phyloP scores from a whole-genome alignment of 2,329 filamentous ascomycete species.

The Aspergillus calidoustus region DNA sequence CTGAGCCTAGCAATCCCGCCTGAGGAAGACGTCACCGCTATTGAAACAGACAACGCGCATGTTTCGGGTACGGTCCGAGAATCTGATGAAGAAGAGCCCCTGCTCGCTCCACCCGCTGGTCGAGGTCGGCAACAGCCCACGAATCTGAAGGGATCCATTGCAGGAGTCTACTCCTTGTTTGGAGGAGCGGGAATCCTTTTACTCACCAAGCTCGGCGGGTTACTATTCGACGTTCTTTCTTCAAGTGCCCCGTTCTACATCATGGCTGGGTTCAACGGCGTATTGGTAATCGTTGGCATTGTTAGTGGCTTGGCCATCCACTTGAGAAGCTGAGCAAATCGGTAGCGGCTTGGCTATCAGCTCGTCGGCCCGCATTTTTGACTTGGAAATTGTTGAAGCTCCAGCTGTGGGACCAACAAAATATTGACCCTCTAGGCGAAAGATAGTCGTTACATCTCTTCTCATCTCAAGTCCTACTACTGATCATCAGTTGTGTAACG shows the following conservation, averaged over 20 bases:
- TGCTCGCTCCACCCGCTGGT: slow-evolving; percentile 31
- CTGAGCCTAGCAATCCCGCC: slow-evolving; percentile 48
- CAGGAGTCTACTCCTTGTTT: slow-evolving; percentile 89
- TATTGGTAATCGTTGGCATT: slow-evolving; percentile 59
- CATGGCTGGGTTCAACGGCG: slow-evolving; percentile 85
- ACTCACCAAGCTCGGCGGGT: slow-evolving; percentile 87
- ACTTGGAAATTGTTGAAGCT: not conserved
- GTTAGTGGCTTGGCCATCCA: slow-evolving; percentile 31
- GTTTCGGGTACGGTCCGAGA: slow-evolving; percentile 14
- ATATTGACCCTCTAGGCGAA: no score
- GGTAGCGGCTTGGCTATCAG: not conserved
- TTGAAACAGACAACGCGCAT: slow-evolving; percentile 3
- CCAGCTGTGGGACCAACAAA: not conserved
- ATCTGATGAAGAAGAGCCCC: slow-evolving; percentile 34
- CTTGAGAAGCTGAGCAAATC: slow-evolving; percentile 6
- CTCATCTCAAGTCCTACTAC: no score
- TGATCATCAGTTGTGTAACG: no score
- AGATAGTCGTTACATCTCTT: no score
- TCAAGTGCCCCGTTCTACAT: slow-evolving; percentile 87
- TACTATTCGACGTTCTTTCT: slow-evolving; percentile 77
- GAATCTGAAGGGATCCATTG: slow-evolving; percentile 89
- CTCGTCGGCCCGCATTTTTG: not conserved
- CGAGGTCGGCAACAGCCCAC: slow-evolving; percentile 43
- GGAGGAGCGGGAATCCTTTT: slow-evolving; percentile 89
- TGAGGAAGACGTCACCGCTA: not conserved